Evolutionary conservation across 177 flowering plant genomes (phyloP).

Genomic region (Vitis hybrid): DNA sequence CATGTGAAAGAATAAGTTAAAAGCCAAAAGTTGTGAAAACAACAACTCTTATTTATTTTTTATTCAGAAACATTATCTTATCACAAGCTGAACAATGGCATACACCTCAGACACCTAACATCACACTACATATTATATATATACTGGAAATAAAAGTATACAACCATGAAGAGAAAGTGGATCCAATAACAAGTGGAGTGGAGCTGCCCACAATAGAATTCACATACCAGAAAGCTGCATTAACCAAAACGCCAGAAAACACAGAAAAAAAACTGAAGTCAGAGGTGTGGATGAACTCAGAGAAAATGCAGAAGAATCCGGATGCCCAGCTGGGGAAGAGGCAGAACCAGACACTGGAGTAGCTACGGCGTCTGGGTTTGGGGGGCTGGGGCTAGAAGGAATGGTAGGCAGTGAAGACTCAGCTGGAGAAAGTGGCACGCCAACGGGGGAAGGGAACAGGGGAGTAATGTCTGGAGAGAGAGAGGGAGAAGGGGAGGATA

Average conservation of each 20-base stretch:
- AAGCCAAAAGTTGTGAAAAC: background rate
- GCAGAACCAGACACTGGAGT: slow-evolving; percentile 22
- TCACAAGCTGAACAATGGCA: slow-evolving; percentile 13
- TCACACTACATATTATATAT: slow-evolving; percentile 12
- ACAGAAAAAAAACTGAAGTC: background rate
- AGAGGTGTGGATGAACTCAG: background rate
- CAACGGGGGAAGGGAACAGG: slow-evolving; percentile 34
- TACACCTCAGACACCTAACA: slow-evolving; percentile 21
- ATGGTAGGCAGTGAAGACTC: slow-evolving; percentile 44
- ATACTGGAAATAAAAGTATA: background rate
- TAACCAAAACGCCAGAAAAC: slow-evolving; percentile 11
- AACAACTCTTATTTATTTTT: background rate
- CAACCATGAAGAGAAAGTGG: slow-evolving; percentile 18
- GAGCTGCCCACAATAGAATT: slow-evolving; percentile 10
- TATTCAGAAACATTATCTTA: slow-evolving; percentile 1
- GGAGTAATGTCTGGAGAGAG: slow-evolving; percentile 43
- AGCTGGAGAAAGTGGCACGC: slow-evolving; percentile 22
- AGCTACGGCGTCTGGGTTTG: slow-evolving; percentile 33
- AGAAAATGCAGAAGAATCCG: slow-evolving; percentile 24
- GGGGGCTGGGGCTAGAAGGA: slow-evolving; percentile 46
- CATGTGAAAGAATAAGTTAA: no score
- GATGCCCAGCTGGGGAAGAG: slow-evolving; percentile 26
- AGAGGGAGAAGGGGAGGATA: slow-evolving; percentile 22
- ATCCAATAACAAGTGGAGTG: slow-evolving; percentile 20
- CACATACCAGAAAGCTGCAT: slow-evolving; percentile 25